These are phyloP conservation scores for Hapsidospora chrysogenum DNA, from an alignment of 495 filamentous ascomycete genomes.

Conservation along the genomic window DNA sequence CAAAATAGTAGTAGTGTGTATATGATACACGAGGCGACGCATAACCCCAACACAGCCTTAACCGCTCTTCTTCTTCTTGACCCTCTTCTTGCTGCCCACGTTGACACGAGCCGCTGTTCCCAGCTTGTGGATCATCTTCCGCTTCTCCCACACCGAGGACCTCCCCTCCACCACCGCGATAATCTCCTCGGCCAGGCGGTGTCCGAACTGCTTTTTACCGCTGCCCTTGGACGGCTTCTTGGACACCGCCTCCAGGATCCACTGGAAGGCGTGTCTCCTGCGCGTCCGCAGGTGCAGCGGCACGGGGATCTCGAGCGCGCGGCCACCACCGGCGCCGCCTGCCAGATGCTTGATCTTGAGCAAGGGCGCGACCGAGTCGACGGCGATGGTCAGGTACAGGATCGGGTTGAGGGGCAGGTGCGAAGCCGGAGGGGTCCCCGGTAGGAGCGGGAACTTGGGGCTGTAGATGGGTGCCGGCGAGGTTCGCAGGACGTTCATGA, in stretches of 20 bases:
- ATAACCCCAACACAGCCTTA: not conserved
- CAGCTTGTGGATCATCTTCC: slow-evolving; percentile 53
- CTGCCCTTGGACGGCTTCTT: slow-evolving; percentile 50
- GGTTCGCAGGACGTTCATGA: slow-evolving; percentile 79
- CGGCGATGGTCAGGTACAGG: slow-evolving; percentile 66
- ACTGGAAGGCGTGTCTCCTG: slow-evolving; percentile 58
- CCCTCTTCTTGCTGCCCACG: slow-evolving; percentile 20
- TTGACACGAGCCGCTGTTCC: slow-evolving; percentile 61
- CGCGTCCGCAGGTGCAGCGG: slow-evolving; percentile 61
- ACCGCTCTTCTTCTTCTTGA: slow-evolving; percentile 1
- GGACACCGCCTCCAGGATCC: slow-evolving; percentile 70
- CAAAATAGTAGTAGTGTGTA: no score
- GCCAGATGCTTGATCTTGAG: slow-evolving; percentile 58
- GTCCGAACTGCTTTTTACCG: slow-evolving; percentile 47
- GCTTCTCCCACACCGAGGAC: slow-evolving; percentile 67
- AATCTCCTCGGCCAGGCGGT: slow-evolving; percentile 74
- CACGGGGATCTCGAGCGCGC: slow-evolving; percentile 62
- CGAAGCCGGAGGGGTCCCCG: slow-evolving; percentile 49
- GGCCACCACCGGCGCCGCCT: slow-evolving; percentile 73
- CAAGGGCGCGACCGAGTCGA: slow-evolving; percentile 90
- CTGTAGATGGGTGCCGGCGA: slow-evolving; percentile 56
- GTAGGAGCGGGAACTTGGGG: slow-evolving; percentile 51
- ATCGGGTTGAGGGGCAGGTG: slow-evolving; percentile 67
- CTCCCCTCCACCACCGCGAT: slow-evolving; percentile 74
- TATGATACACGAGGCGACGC: no score